Evolutionary conservation across 2,329 filamentous ascomycete species (phyloP).

Genomic region (Fusarium euwallaceae): DNA sequence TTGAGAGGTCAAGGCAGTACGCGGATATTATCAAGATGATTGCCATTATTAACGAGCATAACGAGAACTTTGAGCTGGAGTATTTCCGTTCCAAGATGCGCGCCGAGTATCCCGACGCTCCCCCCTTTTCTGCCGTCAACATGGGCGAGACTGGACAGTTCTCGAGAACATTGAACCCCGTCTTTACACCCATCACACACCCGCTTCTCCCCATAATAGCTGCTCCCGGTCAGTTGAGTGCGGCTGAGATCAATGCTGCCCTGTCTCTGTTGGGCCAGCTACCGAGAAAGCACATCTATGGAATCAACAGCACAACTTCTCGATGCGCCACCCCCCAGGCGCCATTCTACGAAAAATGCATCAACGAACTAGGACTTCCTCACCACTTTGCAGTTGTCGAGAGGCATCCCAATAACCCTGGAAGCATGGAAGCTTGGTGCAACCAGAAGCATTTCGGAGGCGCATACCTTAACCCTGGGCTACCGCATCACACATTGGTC

Average conservation of each 20-base stretch:
- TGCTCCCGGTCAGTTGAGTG: constrained; percentile 86
- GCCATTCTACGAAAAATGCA: constrained; percentile 88
- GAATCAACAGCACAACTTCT: constrained; percentile 79
- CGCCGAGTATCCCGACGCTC: constrained; percentile 74
- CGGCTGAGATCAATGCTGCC: constrained; percentile 86
- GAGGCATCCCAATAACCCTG: constrained; percentile 72
- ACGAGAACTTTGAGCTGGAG: constrained; percentile 91
- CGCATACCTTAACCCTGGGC: constrained; percentile 82
- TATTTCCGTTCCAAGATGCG: constrained; percentile 86
- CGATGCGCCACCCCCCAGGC: constrained; percentile 76
- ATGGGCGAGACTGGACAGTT: constrained; percentile 91
- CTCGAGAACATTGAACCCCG: constrained; percentile 84
- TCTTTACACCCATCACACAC: constrained; percentile 90
- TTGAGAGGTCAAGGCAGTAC: constrained; percentile 78
- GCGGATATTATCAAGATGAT: constrained; percentile 95
- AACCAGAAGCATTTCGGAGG: constrained; percentile 83
- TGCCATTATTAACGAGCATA: constrained; percentile 82
- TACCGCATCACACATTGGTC: constrained; percentile 72
- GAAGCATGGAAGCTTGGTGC: constrained; percentile 78
- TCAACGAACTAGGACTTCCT: constrained; percentile 86
- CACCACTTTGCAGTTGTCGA: constrained; percentile 84
- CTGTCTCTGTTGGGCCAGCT: constrained; percentile 84
- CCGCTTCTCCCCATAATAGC: constrained; percentile 86
- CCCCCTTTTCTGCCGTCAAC: constrained; percentile 85
- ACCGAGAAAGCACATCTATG: constrained; percentile 83